Percentiles rank a stretch among this genome's conserved stretches.
These are phyloP conservation scores for Lentinula boryana DNA, from an alignment of 768 basidiomycete genomes.

Conservation along the genomic window DNA sequence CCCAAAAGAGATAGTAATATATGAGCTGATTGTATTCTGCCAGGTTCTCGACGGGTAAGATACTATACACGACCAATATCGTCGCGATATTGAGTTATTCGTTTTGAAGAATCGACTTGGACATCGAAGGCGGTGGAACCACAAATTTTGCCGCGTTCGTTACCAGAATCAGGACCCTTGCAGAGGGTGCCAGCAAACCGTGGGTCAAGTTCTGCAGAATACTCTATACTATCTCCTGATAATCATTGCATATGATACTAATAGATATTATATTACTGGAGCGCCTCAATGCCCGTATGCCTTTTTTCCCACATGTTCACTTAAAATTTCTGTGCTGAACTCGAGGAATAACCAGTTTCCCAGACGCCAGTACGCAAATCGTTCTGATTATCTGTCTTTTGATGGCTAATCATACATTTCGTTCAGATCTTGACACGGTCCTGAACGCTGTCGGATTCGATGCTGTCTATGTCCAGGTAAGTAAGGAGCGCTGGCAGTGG, in stretches of 20 bases:
- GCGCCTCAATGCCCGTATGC: constrained; percentile 30
- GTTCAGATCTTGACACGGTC: background rate
- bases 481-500: constrained; percentile 15
- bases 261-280: constrained; percentile 49
- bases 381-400: background rate
- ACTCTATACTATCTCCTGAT: background rate
- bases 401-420: background rate
- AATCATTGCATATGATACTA: background rate
- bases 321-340: constrained; percentile 14
- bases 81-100: background rate
- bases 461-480: constrained; percentile 67
- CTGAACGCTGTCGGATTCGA: constrained; percentile 58
- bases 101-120: constrained; percentile 44
- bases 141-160: constrained; percentile 44
- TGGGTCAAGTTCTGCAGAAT: constrained; percentile 15
- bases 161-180: constrained; percentile 34
- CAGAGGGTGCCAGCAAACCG: constrained; percentile 42
- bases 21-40: background rate
- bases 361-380: constrained; percentile 35
- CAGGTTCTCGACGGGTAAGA: constrained; percentile 50
- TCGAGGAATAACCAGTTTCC: constrained; percentile 43
- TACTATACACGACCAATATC: background rate
- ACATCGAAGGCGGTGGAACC: constrained; percentile 54
- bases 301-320: background rate
- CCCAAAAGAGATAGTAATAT: too few relatives aligned